Percentiles rank a stretch among this genome's conserved stretches.
Evolutionary conservation across 73 alveolate genomes (phyloP).

Genomic region (Urostyla sp.): DNA sequence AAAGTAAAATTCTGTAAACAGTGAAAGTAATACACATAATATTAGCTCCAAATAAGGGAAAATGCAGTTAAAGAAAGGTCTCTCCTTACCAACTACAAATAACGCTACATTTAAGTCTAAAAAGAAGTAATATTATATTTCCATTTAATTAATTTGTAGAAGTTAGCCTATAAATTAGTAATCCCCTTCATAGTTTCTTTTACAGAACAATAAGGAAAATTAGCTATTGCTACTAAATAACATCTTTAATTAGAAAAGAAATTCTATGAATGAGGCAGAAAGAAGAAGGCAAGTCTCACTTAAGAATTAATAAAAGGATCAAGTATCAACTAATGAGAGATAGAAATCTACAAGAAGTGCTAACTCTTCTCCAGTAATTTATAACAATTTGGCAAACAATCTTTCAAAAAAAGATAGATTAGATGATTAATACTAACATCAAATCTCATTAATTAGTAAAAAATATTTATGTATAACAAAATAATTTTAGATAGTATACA

Average conservation of each 20-base stretch:
- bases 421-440: not conserved
- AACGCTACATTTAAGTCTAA: slow-evolving; percentile 14
- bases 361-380: slow-evolving; percentile 8
- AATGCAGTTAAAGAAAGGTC: too few species aligned
- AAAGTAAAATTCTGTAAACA: too few species aligned
- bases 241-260: slow-evolving; percentile 21
- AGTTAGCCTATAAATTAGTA: slow-evolving; percentile 1
- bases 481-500: not conserved
- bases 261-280: slow-evolving; percentile 51
- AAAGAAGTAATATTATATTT: slow-evolving; percentile 17
- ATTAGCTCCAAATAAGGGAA: too few species aligned
- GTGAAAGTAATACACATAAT: too few species aligned
- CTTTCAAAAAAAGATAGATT: not conserved
- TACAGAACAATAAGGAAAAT: slow-evolving; percentile 13
- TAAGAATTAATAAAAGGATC: not conserved
- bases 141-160: not conserved
- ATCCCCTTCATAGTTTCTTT: not conserved
- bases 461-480: not conserved
- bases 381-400: not conserved
- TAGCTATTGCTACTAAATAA: slow-evolving; percentile 8
- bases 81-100: too few species aligned
- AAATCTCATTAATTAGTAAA: not conserved
- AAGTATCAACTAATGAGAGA: not conserved
- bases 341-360: slow-evolving; percentile 39
- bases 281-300: slow-evolving; percentile 25